Evolutionary conservation across 805 yeast species (phyloP).

Genomic region (Saccharomycodes ludwigii): DNA sequence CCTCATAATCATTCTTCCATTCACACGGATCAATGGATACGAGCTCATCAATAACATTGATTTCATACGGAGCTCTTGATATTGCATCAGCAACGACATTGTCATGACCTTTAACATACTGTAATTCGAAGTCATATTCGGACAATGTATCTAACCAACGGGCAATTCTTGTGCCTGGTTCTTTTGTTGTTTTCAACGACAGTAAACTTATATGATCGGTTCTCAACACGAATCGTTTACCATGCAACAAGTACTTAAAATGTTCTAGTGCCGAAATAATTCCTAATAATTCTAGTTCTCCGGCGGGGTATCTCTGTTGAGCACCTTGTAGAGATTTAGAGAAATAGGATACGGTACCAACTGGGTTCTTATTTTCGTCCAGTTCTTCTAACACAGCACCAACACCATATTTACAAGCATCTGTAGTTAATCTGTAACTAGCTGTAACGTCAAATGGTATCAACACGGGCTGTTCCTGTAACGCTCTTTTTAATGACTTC

Average conservation of each 20-base stretch:
- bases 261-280: constrained; percentile 9
- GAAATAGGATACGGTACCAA: constrained; percentile 10
- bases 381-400: constrained; percentile 12
- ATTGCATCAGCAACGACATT: constrained; percentile 11
- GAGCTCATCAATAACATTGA: neutral
- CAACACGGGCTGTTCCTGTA: constrained; percentile 2
- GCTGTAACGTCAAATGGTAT: constrained; percentile 2
- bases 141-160: constrained; percentile 7
- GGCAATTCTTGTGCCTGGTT: constrained; percentile 6
- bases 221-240: constrained; percentile 5
- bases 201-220: constrained; percentile 8
- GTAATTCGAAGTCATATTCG: constrained; percentile 8
- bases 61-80: constrained; percentile 5
- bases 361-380: constrained; percentile 3
- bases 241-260: constrained; percentile 8
- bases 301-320: constrained; percentile 8
- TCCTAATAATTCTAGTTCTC: constrained; percentile 10
- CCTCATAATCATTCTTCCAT: constrained; percentile 3
- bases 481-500: constrained; percentile 1
- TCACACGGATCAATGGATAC: constrained; percentile 2
- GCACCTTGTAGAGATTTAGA: constrained; percentile 5
- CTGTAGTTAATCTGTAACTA: constrained; percentile 2
- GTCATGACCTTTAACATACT: constrained; percentile 7
- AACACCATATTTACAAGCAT: constrained; percentile 8
- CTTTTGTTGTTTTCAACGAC: constrained; percentile 5